Evolutionary conservation across 495 filamentous ascomycete species (phyloP), one percentile per base, ranked within the genome.

Genomic region (Lasiosphaeris hirsuta): DNA sequence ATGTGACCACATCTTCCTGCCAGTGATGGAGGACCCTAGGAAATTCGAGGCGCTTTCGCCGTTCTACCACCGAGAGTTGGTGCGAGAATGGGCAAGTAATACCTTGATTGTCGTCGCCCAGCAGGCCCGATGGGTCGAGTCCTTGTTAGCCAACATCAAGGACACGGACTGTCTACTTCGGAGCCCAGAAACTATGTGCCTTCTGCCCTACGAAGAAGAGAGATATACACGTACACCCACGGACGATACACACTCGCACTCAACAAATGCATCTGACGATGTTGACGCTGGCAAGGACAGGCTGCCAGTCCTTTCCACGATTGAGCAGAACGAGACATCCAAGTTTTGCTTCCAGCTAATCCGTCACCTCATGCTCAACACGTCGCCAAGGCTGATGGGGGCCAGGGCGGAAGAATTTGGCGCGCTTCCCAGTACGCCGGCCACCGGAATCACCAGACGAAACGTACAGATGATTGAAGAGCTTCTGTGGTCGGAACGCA

Each of bases 301-400:
- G 33, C 18, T 50, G 10, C 46, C 13, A 36, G 30, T 11, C 15
- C 46, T 10, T 17, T 4, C 1, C 17, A 19, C 17, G 13, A 14
- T 3, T 5, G 23, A 30, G 23, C 23, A 46, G 11, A 9, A 14
- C 36, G 41, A 56, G 7, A 10, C 53, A 19, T 11, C 39, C n/a
- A 8, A 36, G 15, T n/a, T 33, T 11, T 13, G 17, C 10, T 54
- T 46, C 33, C 23, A 18, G 18, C 39, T 15, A 9, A 34, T 59
- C 40, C 56, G 56, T 10, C 23, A 59, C 19, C 48, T 59, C 19
- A 40, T 54, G 49, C 41, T 59, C 39, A 33, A 9, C 51, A 36
- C 41, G 10, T 7, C 11, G 36, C 23, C 42, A 14, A 37, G 15
- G 13, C 11, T 60, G 39, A 18, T 23, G 23, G 8, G 17, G 41